Conservation (phyloP, 768 basidiomycete genomes). For the Pleurotus sapidus region DNA sequence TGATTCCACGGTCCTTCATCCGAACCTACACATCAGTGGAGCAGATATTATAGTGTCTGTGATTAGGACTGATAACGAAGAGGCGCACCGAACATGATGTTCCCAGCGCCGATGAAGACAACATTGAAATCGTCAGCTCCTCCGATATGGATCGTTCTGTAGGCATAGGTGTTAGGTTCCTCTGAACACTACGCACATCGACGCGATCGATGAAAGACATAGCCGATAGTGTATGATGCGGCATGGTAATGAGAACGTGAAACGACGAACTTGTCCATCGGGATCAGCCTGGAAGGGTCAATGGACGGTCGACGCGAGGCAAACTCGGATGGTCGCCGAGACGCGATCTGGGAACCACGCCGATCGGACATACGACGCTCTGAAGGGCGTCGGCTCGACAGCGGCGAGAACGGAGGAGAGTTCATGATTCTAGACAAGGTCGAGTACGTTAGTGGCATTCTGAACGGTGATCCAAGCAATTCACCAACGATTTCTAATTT, state of each 20-base stretch:
- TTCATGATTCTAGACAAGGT: not conserved
- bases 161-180: not conserved
- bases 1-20: slow-evolving; percentile 93
- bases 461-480: not conserved
- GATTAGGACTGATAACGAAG: not conserved
- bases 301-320: slow-evolving; percentile 69
- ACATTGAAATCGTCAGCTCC: slow-evolving; percentile 85
- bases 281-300: slow-evolving; percentile 72
- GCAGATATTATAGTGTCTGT: not conserved
- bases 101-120: slow-evolving; percentile 92
- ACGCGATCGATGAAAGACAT: slow-evolving; percentile 13
- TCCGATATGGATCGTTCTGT: slow-evolving; percentile 47
- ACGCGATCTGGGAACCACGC: slow-evolving; percentile 42
- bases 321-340: slow-evolving; percentile 29
- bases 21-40: slow-evolving; percentile 49
- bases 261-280: slow-evolving; percentile 70
- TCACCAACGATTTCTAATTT: not conserved
- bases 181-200: not conserved
- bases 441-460: no score
- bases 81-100: slow-evolving; percentile 91
- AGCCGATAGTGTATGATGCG: not conserved
- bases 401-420: slow-evolving; percentile 13
- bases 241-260: not conserved
- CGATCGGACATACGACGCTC: slow-evolving; percentile 43
- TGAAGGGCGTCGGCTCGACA: slow-evolving; percentile 42